Base-by-base conservation (phyloP, 495 filamentous ascomycete species). In the Neurospora intermedia region DNA sequence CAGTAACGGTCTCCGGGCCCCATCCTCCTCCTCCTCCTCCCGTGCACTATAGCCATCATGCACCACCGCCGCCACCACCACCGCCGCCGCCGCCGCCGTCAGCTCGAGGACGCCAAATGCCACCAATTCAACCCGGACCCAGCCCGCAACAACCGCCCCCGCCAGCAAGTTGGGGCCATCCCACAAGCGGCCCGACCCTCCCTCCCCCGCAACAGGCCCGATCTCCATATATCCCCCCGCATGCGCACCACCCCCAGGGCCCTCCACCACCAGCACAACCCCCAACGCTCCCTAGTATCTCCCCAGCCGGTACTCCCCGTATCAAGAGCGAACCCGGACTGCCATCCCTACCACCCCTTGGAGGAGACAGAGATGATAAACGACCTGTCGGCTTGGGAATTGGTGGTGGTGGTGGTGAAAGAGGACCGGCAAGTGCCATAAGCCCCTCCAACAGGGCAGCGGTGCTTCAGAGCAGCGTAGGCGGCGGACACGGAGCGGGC, bases 401-500 rank as follows among this genome's bases (percentile, higher is more conserved):
- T 6, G 54, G 48, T 13, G 48, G 23, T 3, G 13, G 48, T 35
- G 35, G 35, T 38, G 35, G 35, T 16, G 48, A 59, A 59, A 59
- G 23, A 31, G 48, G 54, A 0, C 54, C 54, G 4, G 54, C 54
- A 35, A 66, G 54, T 9, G 54, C 54, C 54, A 66, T 66, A 6
- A 66, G 27, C 54, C 54, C 54, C 6, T 66, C 54, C 31, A 66
- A 66, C 23, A 78, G 81, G 20, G 81, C 84, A 59, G 75, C 82
- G 13, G 78, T 82, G 8, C 70, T 82, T 9, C 80, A 79, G 40
- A 84, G 79, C 70, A 80, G 80, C 62, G 80, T 79, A 62, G 74
- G 84, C 48, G 82, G 83, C 43, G 78, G 81, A 66, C 27, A 18
- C 18, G 54, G 54, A 38, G 54, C 27, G 27, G 54, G 54, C 8